A percentile compares a stretch with the other conserved stretches of the same genome.
Conservation (phyloP, 23 red algal species). For the Agarophyton chilense region DNA sequence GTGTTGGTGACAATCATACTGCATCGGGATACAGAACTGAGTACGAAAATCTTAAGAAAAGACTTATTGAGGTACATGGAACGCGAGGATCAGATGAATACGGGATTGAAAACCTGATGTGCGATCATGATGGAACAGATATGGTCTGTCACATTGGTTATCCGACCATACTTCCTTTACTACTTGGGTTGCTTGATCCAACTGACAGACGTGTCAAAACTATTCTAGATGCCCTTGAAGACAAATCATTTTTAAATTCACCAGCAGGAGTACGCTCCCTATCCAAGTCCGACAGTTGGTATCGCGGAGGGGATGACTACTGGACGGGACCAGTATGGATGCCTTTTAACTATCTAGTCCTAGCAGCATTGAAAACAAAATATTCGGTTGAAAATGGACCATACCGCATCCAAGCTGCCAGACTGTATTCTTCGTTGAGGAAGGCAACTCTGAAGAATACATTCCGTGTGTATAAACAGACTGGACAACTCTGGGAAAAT, state of each 20-base stretch:
- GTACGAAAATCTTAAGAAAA: slow-evolving; percentile 3
- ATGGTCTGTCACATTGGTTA: slow-evolving; percentile 89
- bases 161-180: slow-evolving; percentile 80
- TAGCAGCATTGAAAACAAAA: slow-evolving; percentile 79
- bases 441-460: slow-evolving; percentile 62
- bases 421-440: slow-evolving; percentile 62
- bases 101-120: slow-evolving; percentile 56
- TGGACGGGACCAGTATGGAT: slow-evolving; percentile 99
- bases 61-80: slow-evolving; percentile 45
- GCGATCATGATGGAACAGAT: slow-evolving; percentile 76
- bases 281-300: slow-evolving; percentile 52
- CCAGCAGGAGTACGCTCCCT: slow-evolving; percentile 85
- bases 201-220: slow-evolving; percentile 60
- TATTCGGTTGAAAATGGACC: slow-evolving; percentile 80
- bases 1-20: slow-evolving; percentile 6
- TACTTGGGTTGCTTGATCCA: slow-evolving; percentile 71
- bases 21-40: slow-evolving; percentile 32
- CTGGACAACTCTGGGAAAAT: slow-evolving; percentile 91
- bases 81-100: background rate
- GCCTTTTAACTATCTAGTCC: slow-evolving; percentile 86
- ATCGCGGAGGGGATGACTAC: slow-evolving; percentile 86
- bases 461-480: slow-evolving; percentile 60
- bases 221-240: slow-evolving; percentile 68
- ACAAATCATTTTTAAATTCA: slow-evolving; percentile 39
- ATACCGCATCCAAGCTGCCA: slow-evolving; percentile 50